phyloP scores from a whole-genome alignment of 2,329 filamentous ascomycete species.

The Pezicula neosporulosa region DNA sequence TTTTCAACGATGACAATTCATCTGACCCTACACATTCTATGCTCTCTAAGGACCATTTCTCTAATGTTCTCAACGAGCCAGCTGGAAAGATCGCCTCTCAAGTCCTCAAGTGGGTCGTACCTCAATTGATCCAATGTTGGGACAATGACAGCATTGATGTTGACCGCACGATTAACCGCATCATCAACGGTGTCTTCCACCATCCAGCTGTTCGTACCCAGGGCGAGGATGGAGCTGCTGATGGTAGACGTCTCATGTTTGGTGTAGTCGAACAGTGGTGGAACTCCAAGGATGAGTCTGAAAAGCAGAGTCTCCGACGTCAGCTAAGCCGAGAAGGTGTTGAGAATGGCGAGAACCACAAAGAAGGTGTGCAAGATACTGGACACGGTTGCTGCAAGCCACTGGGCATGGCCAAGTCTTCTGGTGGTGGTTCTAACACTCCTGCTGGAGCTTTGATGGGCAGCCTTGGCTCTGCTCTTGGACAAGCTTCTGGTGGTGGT shows the following conservation, averaged over 20 bases:
- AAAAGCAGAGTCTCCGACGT: conserved; percentile 64
- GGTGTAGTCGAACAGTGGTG: conserved; percentile 81
- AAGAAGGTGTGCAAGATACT: conserved; percentile 76
- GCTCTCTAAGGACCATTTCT: conserved; percentile 93
- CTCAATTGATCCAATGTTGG: conserved; percentile 84
- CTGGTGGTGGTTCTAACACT: conserved; percentile 52
- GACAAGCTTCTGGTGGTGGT: conserved; percentile 13
- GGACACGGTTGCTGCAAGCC: conserved; percentile 79
- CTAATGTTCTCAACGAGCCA: conserved; percentile 74
- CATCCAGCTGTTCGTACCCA: conserved; percentile 76
- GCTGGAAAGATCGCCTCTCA: conserved; percentile 79
- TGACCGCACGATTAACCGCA: conserved; percentile 67
- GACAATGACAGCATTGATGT: conserved; percentile 73
- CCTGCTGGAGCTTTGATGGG: conserved; percentile 55
- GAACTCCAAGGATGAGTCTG: conserved; percentile 58
- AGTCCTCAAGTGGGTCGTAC: conserved; percentile 80
- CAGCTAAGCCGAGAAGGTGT: conserved; percentile 80
- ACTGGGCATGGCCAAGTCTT: conserved; percentile 68
- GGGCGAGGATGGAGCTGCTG: conserved; percentile 65
- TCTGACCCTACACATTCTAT: conserved; percentile 91
- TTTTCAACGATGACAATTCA: conserved; percentile 75
- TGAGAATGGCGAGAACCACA: conserved; percentile 76
- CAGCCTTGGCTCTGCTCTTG: conserved; percentile 49
- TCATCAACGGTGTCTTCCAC: conserved; percentile 80
- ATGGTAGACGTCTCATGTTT: conserved; percentile 78